Conservation (phyloP, 352 stramenopile species). For the Phytophthora cryptogea region DNA sequence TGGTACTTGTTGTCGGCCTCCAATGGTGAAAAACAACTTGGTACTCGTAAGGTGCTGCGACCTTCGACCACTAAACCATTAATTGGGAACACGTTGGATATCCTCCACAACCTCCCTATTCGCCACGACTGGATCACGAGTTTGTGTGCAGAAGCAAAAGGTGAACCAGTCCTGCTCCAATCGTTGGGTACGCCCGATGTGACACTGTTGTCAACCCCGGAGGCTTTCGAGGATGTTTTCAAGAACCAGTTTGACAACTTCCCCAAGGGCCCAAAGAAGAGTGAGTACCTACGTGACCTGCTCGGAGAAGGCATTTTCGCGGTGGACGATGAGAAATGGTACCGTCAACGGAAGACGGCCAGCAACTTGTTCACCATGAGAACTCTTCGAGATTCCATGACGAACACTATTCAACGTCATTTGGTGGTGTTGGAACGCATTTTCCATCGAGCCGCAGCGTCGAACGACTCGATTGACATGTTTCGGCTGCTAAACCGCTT, state of each 20-base stretch:
- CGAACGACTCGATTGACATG: conserved; percentile 37
- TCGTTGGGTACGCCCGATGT: conserved; percentile 37
- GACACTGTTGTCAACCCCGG: conserved; percentile 42
- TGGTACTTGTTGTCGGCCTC: conserved; percentile 18
- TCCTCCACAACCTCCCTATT: conserved; percentile 29
- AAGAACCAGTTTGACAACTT: conserved; percentile 79
- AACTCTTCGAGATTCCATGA: conserved; percentile 51
- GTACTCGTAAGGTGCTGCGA: conserved; percentile 17
- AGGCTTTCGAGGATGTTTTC: conserved; percentile 56
- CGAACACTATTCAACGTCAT: conserved; percentile 41
- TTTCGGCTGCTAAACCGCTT: conserved; percentile 48
- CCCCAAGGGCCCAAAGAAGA: conserved; percentile 51
- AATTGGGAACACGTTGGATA: conserved; percentile 44
- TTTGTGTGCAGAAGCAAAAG: conserved; percentile 35
- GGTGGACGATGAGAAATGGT: conserved; percentile 50
- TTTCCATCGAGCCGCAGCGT: conserved; percentile 18
- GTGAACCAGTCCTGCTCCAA: conserved; percentile 39
- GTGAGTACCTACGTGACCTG: conserved; percentile 41
- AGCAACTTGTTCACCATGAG: conserved; percentile 57
- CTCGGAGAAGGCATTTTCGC: conserved; percentile 64
- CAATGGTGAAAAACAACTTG: conserved; percentile 10
- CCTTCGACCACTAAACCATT: conserved; percentile 33
- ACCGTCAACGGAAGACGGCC: conserved; percentile 56
- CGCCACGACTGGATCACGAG: conserved; percentile 53
- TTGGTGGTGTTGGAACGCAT: conserved; percentile 36